Evolutionary conservation across 208 protist species (phyloP).

Genomic region (Hexamita inflata): DNA sequence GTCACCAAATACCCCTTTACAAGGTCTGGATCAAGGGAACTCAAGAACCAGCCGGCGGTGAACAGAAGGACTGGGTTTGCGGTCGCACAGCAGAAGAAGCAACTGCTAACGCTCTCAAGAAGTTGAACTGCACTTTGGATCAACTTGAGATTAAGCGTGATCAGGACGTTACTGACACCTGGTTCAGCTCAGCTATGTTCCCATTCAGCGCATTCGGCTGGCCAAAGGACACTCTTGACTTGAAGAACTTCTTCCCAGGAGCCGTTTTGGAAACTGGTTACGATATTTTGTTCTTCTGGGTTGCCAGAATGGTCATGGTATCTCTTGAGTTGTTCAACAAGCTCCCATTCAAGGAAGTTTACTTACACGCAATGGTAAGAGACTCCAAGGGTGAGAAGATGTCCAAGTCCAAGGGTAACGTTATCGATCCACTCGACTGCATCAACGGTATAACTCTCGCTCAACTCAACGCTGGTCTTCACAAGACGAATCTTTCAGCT

Average conservation of each 20-base stretch:
- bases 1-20: slow-evolving; percentile 97
- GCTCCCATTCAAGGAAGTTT: slow-evolving; percentile 60
- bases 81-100: slow-evolving; percentile 75
- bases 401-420: slow-evolving; percentile 97
- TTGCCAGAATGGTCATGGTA: slow-evolving; percentile 99
- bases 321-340: slow-evolving; percentile 74
- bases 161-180: slow-evolving; percentile 98
- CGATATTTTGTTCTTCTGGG: slow-evolving; percentile 99
- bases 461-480: slow-evolving; percentile 69
- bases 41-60: background rate
- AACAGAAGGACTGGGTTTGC: slow-evolving; percentile 64
- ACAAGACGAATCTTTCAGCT: slow-evolving; percentile 38
- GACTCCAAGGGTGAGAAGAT: slow-evolving; percentile 98
- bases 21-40: slow-evolving; percentile 48
- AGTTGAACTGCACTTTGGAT: slow-evolving; percentile 47
- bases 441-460: slow-evolving; percentile 84
- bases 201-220: slow-evolving; percentile 81
- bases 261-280: slow-evolving; percentile 89
- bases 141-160: slow-evolving; percentile 64
- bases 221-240: slow-evolving; percentile 61
- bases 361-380: slow-evolving; percentile 94
- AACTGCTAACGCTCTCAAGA: slow-evolving; percentile 54
- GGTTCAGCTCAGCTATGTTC: slow-evolving; percentile 97
- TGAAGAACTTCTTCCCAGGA: slow-evolving; percentile 82
- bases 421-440: slow-evolving; percentile 97